These are phyloP conservation scores for Citrus inodora DNA, from an alignment of 345 rosid species.

Conservation along the genomic window DNA sequence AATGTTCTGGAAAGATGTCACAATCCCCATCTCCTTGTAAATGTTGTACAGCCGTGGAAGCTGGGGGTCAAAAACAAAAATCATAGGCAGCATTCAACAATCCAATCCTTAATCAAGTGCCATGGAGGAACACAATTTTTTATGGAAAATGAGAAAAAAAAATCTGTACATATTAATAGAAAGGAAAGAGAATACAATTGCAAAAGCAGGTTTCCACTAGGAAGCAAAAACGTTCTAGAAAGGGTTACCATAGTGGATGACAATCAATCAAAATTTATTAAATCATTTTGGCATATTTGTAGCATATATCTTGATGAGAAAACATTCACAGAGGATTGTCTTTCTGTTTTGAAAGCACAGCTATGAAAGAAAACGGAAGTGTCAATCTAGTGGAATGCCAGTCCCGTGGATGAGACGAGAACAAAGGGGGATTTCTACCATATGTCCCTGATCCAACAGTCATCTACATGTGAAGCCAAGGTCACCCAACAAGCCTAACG, in stretches of 20 bases:
- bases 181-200: background rate
- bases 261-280: background rate
- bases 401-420: no score
- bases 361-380: no score
- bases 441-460: background rate
- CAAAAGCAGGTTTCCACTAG: background rate
- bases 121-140: background rate
- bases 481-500: background rate
- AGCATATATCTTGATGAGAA: background rate
- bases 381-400: no score
- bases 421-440: no score
- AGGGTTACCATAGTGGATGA: background rate
- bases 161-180: background rate
- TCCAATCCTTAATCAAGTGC: background rate
- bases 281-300: background rate
- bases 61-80: constrained; percentile 35
- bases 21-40: constrained; percentile 99
- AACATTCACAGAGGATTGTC: background rate
- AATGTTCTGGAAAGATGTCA: constrained; percentile 98
- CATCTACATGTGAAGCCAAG: background rate
- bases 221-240: background rate
- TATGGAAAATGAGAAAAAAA: background rate
- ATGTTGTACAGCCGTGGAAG: constrained; percentile 93
- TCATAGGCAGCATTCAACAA: background rate
- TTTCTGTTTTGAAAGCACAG: no score